Percentiles rank a stretch among this genome's conserved stretches.
Conservation (phyloP, 1,284 basidiomycete species). For the Heterobasidion irregulare region DNA sequence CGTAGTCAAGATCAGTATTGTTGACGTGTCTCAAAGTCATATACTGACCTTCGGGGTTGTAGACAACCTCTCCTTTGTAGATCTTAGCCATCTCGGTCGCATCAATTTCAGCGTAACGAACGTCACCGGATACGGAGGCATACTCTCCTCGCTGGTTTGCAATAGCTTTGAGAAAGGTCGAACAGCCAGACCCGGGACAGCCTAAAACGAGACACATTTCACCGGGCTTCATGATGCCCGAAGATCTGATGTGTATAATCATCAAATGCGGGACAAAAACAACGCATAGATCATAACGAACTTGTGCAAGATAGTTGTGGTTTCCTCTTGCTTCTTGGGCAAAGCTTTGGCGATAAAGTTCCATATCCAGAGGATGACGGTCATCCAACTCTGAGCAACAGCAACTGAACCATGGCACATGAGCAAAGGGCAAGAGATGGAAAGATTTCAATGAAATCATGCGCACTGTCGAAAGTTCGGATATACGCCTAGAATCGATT, state of each 20-base stretch:
- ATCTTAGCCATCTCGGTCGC: constrained; percentile 55
- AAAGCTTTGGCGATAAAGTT: constrained; percentile 40
- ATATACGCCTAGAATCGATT: constrained; percentile 45
- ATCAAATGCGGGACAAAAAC: constrained; percentile 9
- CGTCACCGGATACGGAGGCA: constrained; percentile 50
- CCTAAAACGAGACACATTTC: constrained; percentile 59
- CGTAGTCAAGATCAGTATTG: too few species aligned
- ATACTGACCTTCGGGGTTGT: constrained; percentile 63
- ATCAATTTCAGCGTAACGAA: constrained; percentile 68
- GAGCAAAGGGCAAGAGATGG: constrained; percentile 2
- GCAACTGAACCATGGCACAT: constrained; percentile 38
- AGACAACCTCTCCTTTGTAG: constrained; percentile 81
- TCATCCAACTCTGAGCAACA: constrained; percentile 37
- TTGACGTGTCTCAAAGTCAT: background rate
- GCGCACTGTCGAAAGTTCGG: constrained; percentile 49
- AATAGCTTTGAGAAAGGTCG: constrained; percentile 72
- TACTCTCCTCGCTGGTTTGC: constrained; percentile 66
- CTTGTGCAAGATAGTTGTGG: constrained; percentile 59
- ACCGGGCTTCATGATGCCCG: constrained; percentile 65
- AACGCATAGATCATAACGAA: constrained; percentile 26
- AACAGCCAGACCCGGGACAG: constrained; percentile 76
- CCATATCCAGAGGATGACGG: constrained; percentile 19
- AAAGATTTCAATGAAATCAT: constrained; percentile 1
- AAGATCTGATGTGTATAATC: constrained; percentile 42
- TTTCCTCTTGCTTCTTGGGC: constrained; percentile 44